phyloP scores from a whole-genome alignment of 2,329 filamentous ascomycete genomes.

The Verticillium nonalfalfae region DNA sequence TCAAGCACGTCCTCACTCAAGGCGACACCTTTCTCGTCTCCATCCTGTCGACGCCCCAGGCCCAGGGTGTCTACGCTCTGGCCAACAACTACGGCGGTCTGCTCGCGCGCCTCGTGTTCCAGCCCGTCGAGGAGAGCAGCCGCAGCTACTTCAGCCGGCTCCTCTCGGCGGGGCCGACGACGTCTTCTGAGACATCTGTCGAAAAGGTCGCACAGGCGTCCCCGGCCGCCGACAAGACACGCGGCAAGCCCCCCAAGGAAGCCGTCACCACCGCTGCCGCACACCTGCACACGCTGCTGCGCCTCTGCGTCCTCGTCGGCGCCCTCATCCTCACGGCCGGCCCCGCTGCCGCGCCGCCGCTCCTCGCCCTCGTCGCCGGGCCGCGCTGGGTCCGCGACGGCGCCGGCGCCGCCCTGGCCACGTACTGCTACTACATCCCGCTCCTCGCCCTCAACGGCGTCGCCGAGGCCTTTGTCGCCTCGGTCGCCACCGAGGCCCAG shows the following conservation, averaged over 20 bases:
- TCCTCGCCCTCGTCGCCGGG: slow-evolving; percentile 72
- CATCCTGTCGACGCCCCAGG: slow-evolving; percentile 65
- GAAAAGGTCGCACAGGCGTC: not conserved
- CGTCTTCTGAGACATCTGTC: slow-evolving; percentile 7
- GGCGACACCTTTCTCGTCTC: slow-evolving; percentile 88
- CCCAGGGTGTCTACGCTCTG: slow-evolving; percentile 87
- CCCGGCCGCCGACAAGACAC: slow-evolving; percentile 11
- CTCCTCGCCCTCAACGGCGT: slow-evolving; percentile 89
- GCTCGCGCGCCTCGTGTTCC: slow-evolving; percentile 81
- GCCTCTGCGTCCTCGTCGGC: slow-evolving; percentile 69
- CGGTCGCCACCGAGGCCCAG: slow-evolving; percentile 69
- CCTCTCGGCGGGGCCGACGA: slow-evolving; percentile 35
- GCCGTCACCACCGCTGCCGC: slow-evolving; percentile 31
- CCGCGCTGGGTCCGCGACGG: slow-evolving; percentile 67
- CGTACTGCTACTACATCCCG: slow-evolving; percentile 90
- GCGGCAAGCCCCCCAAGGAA: slow-evolving; percentile 10
- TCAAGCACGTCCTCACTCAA: slow-evolving; percentile 92
- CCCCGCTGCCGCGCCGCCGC: slow-evolving; percentile 65
- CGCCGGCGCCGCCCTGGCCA: slow-evolving; percentile 66
- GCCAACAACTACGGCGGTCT: slow-evolving; percentile 93
- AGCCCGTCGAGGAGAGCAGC: slow-evolving; percentile 91
- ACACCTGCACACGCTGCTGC: slow-evolving; percentile 60
- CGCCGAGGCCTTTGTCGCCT: slow-evolving; percentile 86
- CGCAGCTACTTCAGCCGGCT: slow-evolving; percentile 84
- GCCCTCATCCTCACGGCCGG: slow-evolving; percentile 63